Percentiles rank a stretch among this genome's conserved stretches.
Conservation (phyloP, 2,329 filamentous ascomycete species). For the Exophiala sp. region DNA sequence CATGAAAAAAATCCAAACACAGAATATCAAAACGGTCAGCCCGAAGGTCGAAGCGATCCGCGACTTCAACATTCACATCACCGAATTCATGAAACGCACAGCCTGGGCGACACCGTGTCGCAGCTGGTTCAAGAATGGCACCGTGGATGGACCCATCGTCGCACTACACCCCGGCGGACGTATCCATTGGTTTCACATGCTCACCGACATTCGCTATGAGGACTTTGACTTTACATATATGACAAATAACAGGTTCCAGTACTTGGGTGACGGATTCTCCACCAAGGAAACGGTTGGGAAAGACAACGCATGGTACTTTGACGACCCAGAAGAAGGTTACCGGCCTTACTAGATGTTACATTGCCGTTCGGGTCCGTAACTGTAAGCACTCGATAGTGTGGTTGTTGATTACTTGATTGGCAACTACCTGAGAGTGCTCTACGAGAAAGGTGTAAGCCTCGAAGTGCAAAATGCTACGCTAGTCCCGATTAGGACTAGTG, state of each 20-base stretch:
- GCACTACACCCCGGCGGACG: slow-evolving; percentile 44
- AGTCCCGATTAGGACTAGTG: too few species aligned
- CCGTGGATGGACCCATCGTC: slow-evolving; percentile 43
- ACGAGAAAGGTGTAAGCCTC: too few species aligned
- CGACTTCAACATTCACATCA: slow-evolving; percentile 48
- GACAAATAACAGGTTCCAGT: slow-evolving; percentile 44
- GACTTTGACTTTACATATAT: slow-evolving; percentile 38
- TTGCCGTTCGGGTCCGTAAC: too few species aligned
- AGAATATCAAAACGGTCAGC: slow-evolving; percentile 32
- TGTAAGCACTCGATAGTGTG: too few species aligned
- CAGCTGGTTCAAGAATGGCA: slow-evolving; percentile 50
- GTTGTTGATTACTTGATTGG: too few species aligned
- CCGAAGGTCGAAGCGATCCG: slow-evolving; percentile 44
- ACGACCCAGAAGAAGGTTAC: slow-evolving; percentile 3
- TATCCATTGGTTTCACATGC: slow-evolving; percentile 36
- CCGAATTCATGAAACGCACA: slow-evolving; percentile 44
- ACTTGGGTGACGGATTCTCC: slow-evolving; percentile 50
- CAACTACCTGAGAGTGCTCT: too few species aligned
- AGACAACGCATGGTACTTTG: slow-evolving; percentile 1
- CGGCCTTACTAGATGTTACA: too few species aligned
- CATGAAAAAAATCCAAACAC: slow-evolving; percentile 31
- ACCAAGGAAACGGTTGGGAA: slow-evolving; percentile 27
- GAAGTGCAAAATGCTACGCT: too few species aligned
- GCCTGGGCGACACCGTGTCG: slow-evolving; percentile 41
- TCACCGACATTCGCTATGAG: slow-evolving; percentile 34